Evolutionary conservation across 176 grass and related monocot genomes (phyloP).

Genomic region (Cenchrus americanus): DNA sequence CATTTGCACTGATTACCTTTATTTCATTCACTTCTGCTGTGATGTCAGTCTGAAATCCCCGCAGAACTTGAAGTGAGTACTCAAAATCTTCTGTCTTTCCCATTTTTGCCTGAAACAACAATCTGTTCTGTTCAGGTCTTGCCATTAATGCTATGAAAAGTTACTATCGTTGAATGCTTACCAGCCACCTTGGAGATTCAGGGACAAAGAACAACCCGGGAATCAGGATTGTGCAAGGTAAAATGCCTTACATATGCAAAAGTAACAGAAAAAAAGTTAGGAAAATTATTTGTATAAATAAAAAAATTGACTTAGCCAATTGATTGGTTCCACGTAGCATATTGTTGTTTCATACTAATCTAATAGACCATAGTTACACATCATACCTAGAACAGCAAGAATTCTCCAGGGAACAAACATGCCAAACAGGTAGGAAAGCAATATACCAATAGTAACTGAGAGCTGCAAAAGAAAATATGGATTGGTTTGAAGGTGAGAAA

Average conservation of each 20-base stretch:
- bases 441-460: constrained; percentile 93
- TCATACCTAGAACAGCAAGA: constrained; percentile 86
- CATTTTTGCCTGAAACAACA: constrained; percentile 86
- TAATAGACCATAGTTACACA: constrained; percentile 2
- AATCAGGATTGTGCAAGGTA: constrained; percentile 85
- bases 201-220: constrained; percentile 94
- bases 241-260: constrained; percentile 62
- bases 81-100: constrained; percentile 94
- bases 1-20: constrained; percentile 56
- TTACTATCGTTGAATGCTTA: constrained; percentile 52
- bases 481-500: not conserved
- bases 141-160: constrained; percentile 24
- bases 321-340: not conserved
- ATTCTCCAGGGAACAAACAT: constrained; percentile 99
- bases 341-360: constrained; percentile 33
- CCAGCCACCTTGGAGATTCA: constrained; percentile 98
- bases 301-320: not conserved
- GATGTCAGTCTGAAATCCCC: constrained; percentile 97
- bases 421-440: constrained; percentile 75
- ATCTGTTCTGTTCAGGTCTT: constrained; percentile 29
- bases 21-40: constrained; percentile 92
- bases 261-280: constrained; percentile 27
- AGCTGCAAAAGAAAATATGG: constrained; percentile 55
- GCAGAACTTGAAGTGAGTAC: constrained; percentile 88
- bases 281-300: not conserved